Evolutionary conservation across 805 yeast genomes (phyloP).

Genomic region (Scheffersomyces stipitis): DNA sequence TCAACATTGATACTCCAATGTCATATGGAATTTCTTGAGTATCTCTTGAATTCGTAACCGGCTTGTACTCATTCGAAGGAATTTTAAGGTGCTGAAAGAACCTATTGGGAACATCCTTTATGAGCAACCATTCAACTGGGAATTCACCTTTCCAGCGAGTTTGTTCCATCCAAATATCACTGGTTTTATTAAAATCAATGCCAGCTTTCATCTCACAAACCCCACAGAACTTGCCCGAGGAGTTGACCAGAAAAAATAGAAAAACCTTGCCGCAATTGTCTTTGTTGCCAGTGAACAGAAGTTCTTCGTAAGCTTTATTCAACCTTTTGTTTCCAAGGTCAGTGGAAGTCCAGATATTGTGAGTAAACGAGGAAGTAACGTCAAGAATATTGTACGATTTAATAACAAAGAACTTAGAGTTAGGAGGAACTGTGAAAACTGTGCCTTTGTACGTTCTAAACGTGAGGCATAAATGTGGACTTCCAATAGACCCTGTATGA

Average conservation of each 20-base stretch:
- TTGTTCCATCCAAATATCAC: slow-evolving; percentile 47
- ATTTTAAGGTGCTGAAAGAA: slow-evolving; percentile 46
- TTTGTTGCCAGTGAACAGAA: slow-evolving; percentile 13
- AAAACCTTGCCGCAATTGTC: slow-evolving; percentile 32
- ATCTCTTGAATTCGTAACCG: slow-evolving; percentile 61
- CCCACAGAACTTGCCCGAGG: slow-evolving; percentile 58
- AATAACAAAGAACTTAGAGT: slow-evolving; percentile 47
- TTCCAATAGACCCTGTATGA: background rate
- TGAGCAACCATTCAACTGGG: slow-evolving; percentile 51
- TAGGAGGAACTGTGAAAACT: slow-evolving; percentile 15
- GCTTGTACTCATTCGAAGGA: slow-evolving; percentile 46
- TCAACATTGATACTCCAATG: slow-evolving; percentile 48
- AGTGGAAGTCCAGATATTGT: slow-evolving; percentile 61
- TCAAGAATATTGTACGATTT: slow-evolving; percentile 53
- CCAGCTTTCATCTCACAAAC: slow-evolving; percentile 51
- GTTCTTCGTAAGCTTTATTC: slow-evolving; percentile 39
- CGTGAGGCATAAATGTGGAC: background rate
- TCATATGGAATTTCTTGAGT: slow-evolving; percentile 57
- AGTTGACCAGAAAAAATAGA: slow-evolving; percentile 58
- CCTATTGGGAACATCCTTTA: slow-evolving; percentile 52
- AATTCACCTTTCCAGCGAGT: slow-evolving; percentile 54
- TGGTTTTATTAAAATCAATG: slow-evolving; percentile 35
- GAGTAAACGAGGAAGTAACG: slow-evolving; percentile 47
- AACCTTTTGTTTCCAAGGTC: slow-evolving; percentile 55
- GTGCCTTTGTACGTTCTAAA: slow-evolving; percentile 15